Evolutionary conservation across 768 basidiomycete genomes (phyloP), one percentile per base, ranked within the genome.

Genomic region (Candolleomyces aberdarensis): DNA sequence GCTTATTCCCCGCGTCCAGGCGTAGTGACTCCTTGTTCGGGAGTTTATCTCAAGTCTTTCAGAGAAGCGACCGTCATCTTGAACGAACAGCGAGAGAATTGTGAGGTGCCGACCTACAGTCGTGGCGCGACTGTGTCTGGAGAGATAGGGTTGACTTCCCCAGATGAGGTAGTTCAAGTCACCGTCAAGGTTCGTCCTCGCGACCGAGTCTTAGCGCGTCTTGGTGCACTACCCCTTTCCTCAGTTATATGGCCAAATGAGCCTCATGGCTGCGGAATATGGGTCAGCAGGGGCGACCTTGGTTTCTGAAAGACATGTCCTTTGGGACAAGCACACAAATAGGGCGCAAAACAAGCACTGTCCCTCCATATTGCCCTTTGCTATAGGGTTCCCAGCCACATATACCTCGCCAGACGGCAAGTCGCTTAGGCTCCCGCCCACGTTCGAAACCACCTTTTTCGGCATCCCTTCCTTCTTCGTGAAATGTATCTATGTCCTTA

Each of bases 291-390:
- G 60, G n/a, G 53, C 64, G 31, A 68, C 67, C 19, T 64, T 78
- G 14, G 65, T 76, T 19, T 71, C 74, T 10, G 66, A 74, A 52
- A 67, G 63, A 17, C 65, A 63, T 10, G 63, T 67, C 0, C 60
- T 80, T 5, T 80, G 76, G 77, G 63, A 70, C 53, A 60, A 62
- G 17, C 68, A 68, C 19, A 61, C 61, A 57, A 60, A 50, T 41
- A 32, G 47, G 22, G 58, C 54, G 14, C 36, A 64, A 9, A 58
- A 65, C 31, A 59, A 65, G 31, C 55, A 54, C 56, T 79, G 78
- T 65, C 78, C 80, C 7, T 74, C 74, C 20, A 66, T 75, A 19
- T 69, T 80, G 15, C 74, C 76, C 20, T 75, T 81, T 55, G 66
- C 68, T 19, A 56, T 79, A 29, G 69, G 68, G 29, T 73, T 80